Evolutionary conservation across 345 rosid species (phyloP).

Genomic region (Ceriops decandra): DNA sequence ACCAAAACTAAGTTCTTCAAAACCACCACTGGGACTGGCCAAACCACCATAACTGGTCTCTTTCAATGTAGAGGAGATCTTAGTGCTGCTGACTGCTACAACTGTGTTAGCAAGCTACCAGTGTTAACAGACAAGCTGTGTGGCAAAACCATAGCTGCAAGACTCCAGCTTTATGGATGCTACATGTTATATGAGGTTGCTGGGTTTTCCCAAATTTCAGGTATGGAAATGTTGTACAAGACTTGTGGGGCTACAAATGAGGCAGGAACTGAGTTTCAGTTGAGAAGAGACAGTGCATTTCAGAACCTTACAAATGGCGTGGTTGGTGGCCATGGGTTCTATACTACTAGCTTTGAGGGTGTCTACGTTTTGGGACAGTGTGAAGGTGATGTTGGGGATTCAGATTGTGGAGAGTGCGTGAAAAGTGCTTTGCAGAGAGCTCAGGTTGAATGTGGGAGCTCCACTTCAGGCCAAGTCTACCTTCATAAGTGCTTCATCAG

Average conservation of each 20-base stretch:
- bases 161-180: constrained; percentile 87
- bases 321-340: constrained; percentile 69
- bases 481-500: constrained; percentile 86
- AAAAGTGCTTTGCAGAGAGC: constrained; percentile 73
- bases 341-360: constrained; percentile 57
- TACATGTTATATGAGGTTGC: constrained; percentile 77
- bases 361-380: constrained; percentile 83
- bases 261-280: constrained; percentile 77
- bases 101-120: constrained; percentile 87
- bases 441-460: constrained; percentile 89
- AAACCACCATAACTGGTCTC: constrained; percentile 71
- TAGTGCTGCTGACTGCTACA: constrained; percentile 66
- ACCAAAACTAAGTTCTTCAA: constrained; percentile 77
- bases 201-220: constrained; percentile 81
- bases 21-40: constrained; percentile 73
- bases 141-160: constrained; percentile 66
- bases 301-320: constrained; percentile 66
- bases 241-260: constrained; percentile 61
- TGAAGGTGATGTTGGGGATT: constrained; percentile 91
- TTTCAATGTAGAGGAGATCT: constrained; percentile 97
- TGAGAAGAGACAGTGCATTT: constrained; percentile 79
- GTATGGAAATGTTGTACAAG: constrained; percentile 85
- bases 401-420: constrained; percentile 82
- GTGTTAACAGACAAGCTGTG: constrained; percentile 68
- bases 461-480: constrained; percentile 80